These are phyloP conservation scores for Musa itinerans DNA, from an alignment of 176 grass and related monocot species.

Conservation along the genomic window DNA sequence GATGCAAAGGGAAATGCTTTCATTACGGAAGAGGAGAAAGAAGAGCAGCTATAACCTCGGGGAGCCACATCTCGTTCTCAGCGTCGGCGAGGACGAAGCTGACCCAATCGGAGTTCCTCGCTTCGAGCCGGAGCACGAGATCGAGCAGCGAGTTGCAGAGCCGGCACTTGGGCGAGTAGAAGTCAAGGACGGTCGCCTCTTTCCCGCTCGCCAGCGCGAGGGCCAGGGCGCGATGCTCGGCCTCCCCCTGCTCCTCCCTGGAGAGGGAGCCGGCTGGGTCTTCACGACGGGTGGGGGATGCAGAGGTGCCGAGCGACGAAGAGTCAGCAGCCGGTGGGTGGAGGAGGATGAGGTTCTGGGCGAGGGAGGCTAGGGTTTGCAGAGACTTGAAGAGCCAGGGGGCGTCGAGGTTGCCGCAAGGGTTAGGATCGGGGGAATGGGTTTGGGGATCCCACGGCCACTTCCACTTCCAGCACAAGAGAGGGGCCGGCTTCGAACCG, in stretches of 20 bases:
- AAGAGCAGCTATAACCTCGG: constrained; percentile 45
- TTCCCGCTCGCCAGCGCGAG: constrained; percentile 51
- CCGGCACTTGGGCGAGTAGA: constrained; percentile 78
- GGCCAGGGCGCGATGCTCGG: constrained; percentile 65
- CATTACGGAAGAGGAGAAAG: neutral
- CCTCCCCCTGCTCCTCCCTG: constrained; percentile 43
- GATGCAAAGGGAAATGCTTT: neutral
- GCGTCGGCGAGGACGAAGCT: constrained; percentile 83
- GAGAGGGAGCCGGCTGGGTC: neutral
- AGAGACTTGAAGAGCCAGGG: constrained; percentile 78
- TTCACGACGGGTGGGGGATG: neutral
- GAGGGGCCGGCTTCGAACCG: constrained; percentile 28
- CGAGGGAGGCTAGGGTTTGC: constrained; percentile 48
- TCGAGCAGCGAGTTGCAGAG: constrained; percentile 68
- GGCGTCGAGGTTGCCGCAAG: constrained; percentile 55
- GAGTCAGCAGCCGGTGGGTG: constrained; percentile 21
- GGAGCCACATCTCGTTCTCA: constrained; percentile 87
- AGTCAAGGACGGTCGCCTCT: constrained; percentile 68
- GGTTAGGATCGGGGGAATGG: constrained; percentile 15
- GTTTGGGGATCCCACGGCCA: constrained; percentile 51
- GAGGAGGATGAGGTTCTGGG: constrained; percentile 61
- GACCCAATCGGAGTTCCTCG: constrained; percentile 22
- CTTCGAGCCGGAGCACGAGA: constrained; percentile 52
- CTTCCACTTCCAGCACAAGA: constrained; percentile 57
- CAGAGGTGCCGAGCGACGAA: neutral